phyloP scores from a whole-genome alignment of 2,329 filamentous ascomycete genomes.

The Phialophora chinensis region DNA sequence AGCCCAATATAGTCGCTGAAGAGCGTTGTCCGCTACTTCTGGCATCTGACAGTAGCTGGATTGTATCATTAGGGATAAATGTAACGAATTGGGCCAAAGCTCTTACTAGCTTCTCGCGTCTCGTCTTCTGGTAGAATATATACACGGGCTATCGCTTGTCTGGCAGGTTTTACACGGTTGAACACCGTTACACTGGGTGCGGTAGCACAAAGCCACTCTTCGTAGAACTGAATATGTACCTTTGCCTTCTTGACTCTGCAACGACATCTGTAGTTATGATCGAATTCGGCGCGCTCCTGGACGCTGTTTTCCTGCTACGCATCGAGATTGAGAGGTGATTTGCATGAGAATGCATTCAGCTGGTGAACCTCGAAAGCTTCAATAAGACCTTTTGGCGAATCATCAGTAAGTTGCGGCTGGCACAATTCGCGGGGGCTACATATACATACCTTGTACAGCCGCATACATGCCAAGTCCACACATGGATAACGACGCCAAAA shows the following conservation, averaged over 20 bases:
- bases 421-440: too few species aligned
- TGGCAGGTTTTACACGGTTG: neutral
- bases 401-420: too few species aligned
- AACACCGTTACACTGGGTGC: neutral
- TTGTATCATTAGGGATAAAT: neutral
- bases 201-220: neutral
- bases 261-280: neutral
- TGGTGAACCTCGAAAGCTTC: too few species aligned
- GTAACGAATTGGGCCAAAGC: neutral
- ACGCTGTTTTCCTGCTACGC: neutral
- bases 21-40: neutral
- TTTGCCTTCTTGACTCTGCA: neutral
- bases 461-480: conserved; percentile 9
- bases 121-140: neutral
- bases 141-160: neutral
- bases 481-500: conserved; percentile 1
- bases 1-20: neutral
- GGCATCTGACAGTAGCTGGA: neutral
- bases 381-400: too few species aligned
- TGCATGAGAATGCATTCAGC: too few species aligned
- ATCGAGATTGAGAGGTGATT: neutral
- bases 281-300: neutral
- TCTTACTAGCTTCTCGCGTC: neutral
- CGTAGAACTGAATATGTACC: neutral
- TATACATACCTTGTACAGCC: conserved; percentile 1